These are phyloP conservation scores for Fusarium duplospermum DNA, from an alignment of 2,329 filamentous ascomycete species.

Conservation along the genomic window DNA sequence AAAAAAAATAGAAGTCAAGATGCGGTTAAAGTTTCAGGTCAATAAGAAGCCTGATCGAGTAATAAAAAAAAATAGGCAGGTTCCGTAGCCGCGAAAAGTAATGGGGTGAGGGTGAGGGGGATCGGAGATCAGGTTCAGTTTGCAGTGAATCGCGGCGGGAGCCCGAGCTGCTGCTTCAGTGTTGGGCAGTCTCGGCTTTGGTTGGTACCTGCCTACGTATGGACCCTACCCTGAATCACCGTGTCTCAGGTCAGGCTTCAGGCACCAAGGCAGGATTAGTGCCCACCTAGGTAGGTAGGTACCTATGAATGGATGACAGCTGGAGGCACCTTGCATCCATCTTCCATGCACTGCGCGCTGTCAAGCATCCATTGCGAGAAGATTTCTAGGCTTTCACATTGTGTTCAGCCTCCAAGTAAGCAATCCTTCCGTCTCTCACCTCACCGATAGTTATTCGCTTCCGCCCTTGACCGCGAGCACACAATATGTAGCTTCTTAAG, in stretches of 20 bases:
- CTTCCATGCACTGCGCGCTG: too few relatives aligned
- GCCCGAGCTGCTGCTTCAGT: slow-evolving; percentile 21
- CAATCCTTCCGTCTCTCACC: too few relatives aligned
- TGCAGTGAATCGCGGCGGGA: slow-evolving; percentile 18
- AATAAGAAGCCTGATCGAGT: neutral
- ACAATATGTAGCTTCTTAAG: too few relatives aligned
- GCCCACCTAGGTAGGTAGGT: too few relatives aligned
- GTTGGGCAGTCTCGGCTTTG: slow-evolving; percentile 31
- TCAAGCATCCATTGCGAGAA: too few relatives aligned
- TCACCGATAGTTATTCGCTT: too few relatives aligned
- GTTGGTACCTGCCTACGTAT: slow-evolving; percentile 27
- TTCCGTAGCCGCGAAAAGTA: slow-evolving; percentile 18
- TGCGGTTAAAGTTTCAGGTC: slow-evolving; percentile 14
- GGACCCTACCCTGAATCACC: slow-evolving; percentile 9
- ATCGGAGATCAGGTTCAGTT: neutral
- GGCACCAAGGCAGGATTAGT: slow-evolving; percentile 35
- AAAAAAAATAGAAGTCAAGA: neutral
- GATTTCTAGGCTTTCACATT: too few relatives aligned
- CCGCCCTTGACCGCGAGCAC: too few relatives aligned
- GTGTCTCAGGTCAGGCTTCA: slow-evolving; percentile 36
- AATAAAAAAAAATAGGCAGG: slow-evolving; percentile 11
- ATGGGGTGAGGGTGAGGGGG: slow-evolving; percentile 32
- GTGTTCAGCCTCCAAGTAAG: too few relatives aligned
- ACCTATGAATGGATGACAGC: too few relatives aligned
- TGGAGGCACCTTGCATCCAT: too few relatives aligned